Percentiles rank a stretch among this genome's conserved stretches.
Conservation (phyloP, 345 rosid genomes). For the Pelargonium nanum region DNA sequence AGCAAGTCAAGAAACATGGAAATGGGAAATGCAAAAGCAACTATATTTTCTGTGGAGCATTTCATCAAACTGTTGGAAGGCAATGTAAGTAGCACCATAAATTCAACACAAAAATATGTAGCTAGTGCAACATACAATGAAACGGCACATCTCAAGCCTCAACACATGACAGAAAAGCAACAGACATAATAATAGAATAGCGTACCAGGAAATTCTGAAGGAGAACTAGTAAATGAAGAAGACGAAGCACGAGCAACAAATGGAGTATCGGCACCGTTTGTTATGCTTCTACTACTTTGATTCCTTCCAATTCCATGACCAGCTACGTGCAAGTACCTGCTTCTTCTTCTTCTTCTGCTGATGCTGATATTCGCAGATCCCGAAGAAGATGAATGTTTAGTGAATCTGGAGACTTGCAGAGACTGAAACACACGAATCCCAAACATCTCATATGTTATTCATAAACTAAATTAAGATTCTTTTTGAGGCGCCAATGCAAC, state of each 20-base stretch:
- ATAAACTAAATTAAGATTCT: too few relatives aligned
- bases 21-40: background rate
- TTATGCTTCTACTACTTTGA: background rate
- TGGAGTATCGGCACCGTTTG: background rate
- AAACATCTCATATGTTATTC: background rate
- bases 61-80: background rate
- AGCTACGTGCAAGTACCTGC: background rate
- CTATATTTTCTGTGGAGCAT: background rate
- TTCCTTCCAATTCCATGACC: background rate
- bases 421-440: background rate
- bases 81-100: background rate
- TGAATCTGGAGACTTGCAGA: background rate
- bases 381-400: background rate
- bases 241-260: slow-evolving; percentile 12
- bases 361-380: background rate
- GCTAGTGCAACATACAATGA: background rate
- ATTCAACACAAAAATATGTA: background rate
- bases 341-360: background rate
- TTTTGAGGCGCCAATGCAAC: too few relatives aligned
- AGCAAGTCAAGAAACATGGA: background rate
- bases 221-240: slow-evolving; percentile 12
- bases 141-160: background rate
- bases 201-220: slow-evolving; percentile 12
- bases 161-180: background rate
- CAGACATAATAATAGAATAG: background rate